Evolutionary conservation across 352 stramenopile species (phyloP).

Genomic region (Saprolegnia parasitica): DNA sequence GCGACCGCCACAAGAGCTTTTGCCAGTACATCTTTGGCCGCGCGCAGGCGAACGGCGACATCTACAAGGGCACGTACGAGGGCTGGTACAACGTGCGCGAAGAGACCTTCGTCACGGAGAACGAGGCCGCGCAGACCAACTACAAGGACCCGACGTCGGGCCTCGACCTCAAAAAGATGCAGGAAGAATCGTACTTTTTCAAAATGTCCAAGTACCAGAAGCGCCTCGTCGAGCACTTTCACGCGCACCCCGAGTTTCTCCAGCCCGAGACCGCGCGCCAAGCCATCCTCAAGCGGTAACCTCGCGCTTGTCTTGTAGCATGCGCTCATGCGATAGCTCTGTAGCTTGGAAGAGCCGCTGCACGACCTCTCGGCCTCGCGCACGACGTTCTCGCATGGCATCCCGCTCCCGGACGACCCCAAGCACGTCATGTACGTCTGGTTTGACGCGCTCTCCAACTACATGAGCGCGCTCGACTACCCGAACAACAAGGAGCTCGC

Average conservation of each 20-base stretch:
- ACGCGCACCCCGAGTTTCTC: conserved; percentile 94
- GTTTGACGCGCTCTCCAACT: conserved; percentile 99
- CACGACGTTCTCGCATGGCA: conserved; percentile 94
- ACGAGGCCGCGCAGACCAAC: conserved; percentile 91
- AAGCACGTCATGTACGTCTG: conserved; percentile 99
- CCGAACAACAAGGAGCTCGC: conserved; percentile 45
- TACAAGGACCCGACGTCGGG: conserved; percentile 94
- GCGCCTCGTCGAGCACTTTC: conserved; percentile 92
- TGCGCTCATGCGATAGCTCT: too few species aligned
- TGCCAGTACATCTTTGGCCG: conserved; percentile 93
- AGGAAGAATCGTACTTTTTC: conserved; percentile 99
- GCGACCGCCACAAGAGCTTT: conserved; percentile 91
- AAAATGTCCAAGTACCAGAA: conserved; percentile 98
- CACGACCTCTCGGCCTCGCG: conserved; percentile 96
- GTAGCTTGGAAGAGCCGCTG: conserved; percentile 81
- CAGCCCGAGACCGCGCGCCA: conserved; percentile 93
- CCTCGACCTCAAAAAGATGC: conserved; percentile 94
- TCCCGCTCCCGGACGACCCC: conserved; percentile 92
- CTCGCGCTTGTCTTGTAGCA: too few species aligned
- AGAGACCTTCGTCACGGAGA: conserved; percentile 98
- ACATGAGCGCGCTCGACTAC: conserved; percentile 95
- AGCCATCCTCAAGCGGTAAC: conserved; percentile 86
- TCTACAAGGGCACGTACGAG: conserved; percentile 96
- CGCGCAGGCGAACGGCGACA: conserved; percentile 88
- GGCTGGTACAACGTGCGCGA: conserved; percentile 99